phyloP scores from a whole-genome alignment of 768 basidiomycete species.

The Suillus bovinus region DNA sequence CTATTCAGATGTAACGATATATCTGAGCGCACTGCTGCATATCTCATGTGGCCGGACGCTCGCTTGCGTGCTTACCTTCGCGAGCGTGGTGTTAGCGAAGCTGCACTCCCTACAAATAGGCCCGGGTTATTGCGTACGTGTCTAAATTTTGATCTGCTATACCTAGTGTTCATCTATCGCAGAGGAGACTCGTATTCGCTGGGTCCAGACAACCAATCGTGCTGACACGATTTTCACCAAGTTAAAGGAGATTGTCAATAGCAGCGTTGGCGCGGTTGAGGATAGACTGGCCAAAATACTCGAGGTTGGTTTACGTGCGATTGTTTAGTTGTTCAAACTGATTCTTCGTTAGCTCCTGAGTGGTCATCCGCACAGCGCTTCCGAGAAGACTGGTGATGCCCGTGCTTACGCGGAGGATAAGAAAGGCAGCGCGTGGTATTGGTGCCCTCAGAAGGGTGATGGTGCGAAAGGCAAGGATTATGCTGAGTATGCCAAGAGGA shows the following conservation, averaged over 20 bases:
- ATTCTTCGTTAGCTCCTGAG: constrained; percentile 36
- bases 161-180: constrained; percentile 7
- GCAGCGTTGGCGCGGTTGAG: constrained; percentile 72
- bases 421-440: constrained; percentile 8
- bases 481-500: constrained; percentile 20
- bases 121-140: constrained; percentile 75
- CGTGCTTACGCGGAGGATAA: constrained; percentile 8
- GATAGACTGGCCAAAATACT: constrained; percentile 62
- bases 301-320: constrained; percentile 23
- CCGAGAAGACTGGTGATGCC: constrained; percentile 29
- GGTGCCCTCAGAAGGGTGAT: constrained; percentile 28
- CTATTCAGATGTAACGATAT: constrained; percentile 53
- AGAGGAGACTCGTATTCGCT: constrained; percentile 82
- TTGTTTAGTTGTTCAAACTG: background rate
- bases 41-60: constrained; percentile 91
- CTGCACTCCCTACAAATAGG: constrained; percentile 60
- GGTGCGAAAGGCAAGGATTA: constrained; percentile 27
- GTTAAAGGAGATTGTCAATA: constrained; percentile 66
- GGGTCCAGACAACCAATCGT: constrained; percentile 62
- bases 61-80: constrained; percentile 88
- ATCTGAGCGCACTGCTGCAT: constrained; percentile 50
- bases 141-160: background rate
- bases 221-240: constrained; percentile 58
- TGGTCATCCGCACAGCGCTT: constrained; percentile 30
- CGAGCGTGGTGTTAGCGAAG: constrained; percentile 71